Evolutionary conservation across 2,329 filamentous ascomycete species (phyloP).

Genomic region (Pseudogymnoascus sp.): DNA sequence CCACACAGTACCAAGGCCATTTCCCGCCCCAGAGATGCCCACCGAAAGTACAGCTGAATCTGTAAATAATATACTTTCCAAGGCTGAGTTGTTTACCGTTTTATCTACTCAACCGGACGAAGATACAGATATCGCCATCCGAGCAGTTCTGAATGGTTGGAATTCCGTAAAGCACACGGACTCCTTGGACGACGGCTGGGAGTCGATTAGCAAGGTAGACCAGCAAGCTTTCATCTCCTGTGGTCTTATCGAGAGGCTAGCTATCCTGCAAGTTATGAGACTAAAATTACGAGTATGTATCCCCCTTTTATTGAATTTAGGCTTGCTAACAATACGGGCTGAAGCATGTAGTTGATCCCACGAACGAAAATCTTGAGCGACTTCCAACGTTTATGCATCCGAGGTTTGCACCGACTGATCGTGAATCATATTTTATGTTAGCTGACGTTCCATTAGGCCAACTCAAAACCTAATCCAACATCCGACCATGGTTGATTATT

Average conservation of each 20-base stretch:
- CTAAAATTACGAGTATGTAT: not conserved
- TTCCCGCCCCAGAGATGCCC: not conserved
- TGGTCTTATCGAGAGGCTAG: not conserved
- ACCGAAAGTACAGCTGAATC: not conserved
- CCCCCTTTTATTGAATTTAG: not conserved
- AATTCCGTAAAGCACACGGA: not conserved
- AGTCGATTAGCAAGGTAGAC: not conserved
- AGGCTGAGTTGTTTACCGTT: slow-evolving; percentile 1
- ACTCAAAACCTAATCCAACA: not conserved
- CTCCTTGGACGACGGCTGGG: not conserved
- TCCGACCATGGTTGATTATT: not conserved
- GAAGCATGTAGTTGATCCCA: slow-evolving; percentile 4
- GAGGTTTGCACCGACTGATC: not conserved
- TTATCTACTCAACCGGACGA: not conserved
- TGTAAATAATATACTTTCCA: not conserved
- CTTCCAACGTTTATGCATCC: slow-evolving; percentile 1
- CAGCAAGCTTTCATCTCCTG: not conserved
- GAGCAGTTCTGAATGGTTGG: slow-evolving; percentile 5
- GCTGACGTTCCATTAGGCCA: not conserved
- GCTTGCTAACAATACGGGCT: not conserved
- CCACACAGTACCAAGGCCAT: not conserved
- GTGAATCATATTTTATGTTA: not conserved
- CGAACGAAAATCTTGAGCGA: not conserved
- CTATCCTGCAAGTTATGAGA: not conserved
- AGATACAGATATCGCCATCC: not conserved